Base-by-base conservation (phyloP, 1,139 yeast species). In the Saccharomycopsis crataegensis region DNA sequence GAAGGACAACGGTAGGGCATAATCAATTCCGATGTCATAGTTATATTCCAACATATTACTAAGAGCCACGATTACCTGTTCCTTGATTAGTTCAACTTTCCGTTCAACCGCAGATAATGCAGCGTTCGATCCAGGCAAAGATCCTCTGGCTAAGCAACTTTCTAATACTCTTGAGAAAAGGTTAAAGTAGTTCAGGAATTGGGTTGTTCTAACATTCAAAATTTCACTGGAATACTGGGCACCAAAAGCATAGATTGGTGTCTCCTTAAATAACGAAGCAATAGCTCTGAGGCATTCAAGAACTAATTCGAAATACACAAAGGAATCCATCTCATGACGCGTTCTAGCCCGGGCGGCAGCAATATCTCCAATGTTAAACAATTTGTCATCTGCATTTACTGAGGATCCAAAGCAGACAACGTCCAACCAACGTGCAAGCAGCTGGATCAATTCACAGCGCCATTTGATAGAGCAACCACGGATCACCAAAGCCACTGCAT, bases 1-100 rank as follows among this genome's bases (percentile, higher is more conserved):
- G 62, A 83, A 86, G 0, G 96, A 94, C 64, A 89, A 74, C 0
- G 94, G 91, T 17, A 89, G 68, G 1, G 91, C 90, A 66, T 80
- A 80, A 54, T 81, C 82, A 64, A 89, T 73, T 8, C 96, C 96
- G 49, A 87, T 82, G 58, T 85, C 91, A 2, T 85, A 81, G 62
- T 89, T 90, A 12, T 86, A 77, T 61, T 79, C 83, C 49, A 90
- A 71, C 49, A 89, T 67, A 60, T 85, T 86, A 2, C 91, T 82
- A 48, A 88, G 72, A 43, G 88, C 79, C 43, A 74, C 71, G 53
- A 88, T 79, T 11, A 86, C 81, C 64, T 84, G 81, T 32, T 83
- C 87, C 33, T 81, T 77, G 36, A 87, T 74, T 11, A 71, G 67
- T 38, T 77, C 74, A 34, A 82, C 71, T 62, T 85, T 83, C 62